Evolutionary conservation across 371 early-diverging fungal genomes (phyloP), one percentile per base, ranked within the genome.

Genomic region (Mortierella polycephala): DNA sequence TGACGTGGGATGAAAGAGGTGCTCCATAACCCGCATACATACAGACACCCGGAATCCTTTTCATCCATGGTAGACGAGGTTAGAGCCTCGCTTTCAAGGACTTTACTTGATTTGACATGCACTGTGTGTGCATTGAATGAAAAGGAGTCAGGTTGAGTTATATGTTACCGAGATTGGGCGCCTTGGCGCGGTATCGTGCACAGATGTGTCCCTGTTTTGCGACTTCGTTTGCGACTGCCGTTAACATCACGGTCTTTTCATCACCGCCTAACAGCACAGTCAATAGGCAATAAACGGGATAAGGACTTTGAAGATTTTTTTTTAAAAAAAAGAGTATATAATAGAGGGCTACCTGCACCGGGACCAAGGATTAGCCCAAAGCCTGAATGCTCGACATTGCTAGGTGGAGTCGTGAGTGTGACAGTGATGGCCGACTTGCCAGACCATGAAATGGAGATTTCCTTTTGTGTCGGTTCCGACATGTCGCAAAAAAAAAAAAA

Each of bases 361-460:
- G 75, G 75, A n/a, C 75, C 75, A 20, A 75, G 75, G 41, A 75
- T n/a, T 20, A 75, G 55, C 18, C 66, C 75, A 65, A 52, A 75
- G 39, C 71, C 75, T 20, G 75, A 70, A 50, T 18, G 75, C 55
- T 66, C 42, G 16, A 70, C 67, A 11, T 54, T 53, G 41, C 57
- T 40, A 7, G 75, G 75, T 23, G 75, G 75, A 16, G n/a, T 59
- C 7, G 75, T 75, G 16, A 75, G 62, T 7, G 62, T 57, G 59
- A 75, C 67, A 37, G 67, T 45, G 40, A 75, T 75, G 66, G 75
- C 75, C 6, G 61, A 12, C 30, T 75, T 75, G 58, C 63, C 66
- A 13, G 75, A 70, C 52, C 59, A 66, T 51, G 75, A 56, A 20
- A 75, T 59, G 30, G 66, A 62, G 63, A 70, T 75, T 57, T 69